phyloP scores from a whole-genome alignment of 768 basidiomycete genomes.

The Suillus alpinus region DNA sequence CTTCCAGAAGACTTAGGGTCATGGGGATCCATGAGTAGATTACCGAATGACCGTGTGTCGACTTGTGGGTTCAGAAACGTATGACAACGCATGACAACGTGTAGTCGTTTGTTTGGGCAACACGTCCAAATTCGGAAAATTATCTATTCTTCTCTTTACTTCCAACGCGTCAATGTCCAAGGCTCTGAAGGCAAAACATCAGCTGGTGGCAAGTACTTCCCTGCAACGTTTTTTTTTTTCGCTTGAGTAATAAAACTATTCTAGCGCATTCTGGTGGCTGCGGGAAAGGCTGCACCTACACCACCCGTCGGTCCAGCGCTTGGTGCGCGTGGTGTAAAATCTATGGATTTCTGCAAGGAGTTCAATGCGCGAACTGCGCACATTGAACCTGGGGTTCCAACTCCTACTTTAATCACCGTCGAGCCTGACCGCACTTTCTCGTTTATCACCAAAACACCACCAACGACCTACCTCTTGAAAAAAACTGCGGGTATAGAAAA shows the following conservation, averaged over 20 bases:
- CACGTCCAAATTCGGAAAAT: background rate
- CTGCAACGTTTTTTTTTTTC: constrained; percentile 7
- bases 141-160: background rate
- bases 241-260: constrained; percentile 13
- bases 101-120: background rate
- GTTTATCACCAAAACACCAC: constrained; percentile 90
- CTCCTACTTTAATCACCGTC: constrained; percentile 90
- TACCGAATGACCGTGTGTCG: constrained; percentile 4
- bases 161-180: constrained; percentile 56
- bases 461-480: constrained; percentile 87
- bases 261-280: constrained; percentile 83
- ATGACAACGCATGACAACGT: background rate
- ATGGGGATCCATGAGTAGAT: constrained; percentile 1
- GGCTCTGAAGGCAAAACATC: constrained; percentile 60
- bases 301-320: constrained; percentile 97
- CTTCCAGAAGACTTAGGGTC: constrained; percentile 4
- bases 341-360: constrained; percentile 99
- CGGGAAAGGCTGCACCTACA: constrained; percentile 93
- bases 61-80: background rate
- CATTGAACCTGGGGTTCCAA: constrained; percentile 79
- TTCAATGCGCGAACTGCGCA: constrained; percentile 97
- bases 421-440: constrained; percentile 94
- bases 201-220: constrained; percentile 63
- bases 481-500: constrained; percentile 87
- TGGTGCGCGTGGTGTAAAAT: constrained; percentile 97